These are phyloP conservation scores for Neofusicoccum parvum DNA, from an alignment of 2,329 filamentous ascomycete species.

Conservation along the genomic window DNA sequence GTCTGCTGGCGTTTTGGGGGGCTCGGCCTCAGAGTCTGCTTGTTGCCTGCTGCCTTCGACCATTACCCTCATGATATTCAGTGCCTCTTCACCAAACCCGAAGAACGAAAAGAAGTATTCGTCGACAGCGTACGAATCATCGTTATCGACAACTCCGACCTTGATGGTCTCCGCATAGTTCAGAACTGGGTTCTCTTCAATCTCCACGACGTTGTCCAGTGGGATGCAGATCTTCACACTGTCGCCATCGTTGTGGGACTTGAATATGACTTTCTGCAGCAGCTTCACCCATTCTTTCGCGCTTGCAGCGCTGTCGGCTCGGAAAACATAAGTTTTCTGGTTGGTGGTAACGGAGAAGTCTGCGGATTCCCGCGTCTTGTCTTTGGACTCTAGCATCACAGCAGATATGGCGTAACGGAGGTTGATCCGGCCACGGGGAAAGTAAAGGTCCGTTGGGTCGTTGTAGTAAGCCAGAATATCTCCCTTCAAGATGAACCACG, in stretches of 20 bases:
- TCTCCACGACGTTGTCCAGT: conserved; percentile 84
- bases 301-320: conserved; percentile 81
- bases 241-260: conserved; percentile 93
- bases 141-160: conserved; percentile 87
- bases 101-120: conserved; percentile 99
- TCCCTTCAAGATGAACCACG: conserved; percentile 91
- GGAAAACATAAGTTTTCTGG: conserved; percentile 81
- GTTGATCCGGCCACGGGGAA: conserved; percentile 88
- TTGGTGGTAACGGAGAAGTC: conserved; percentile 82
- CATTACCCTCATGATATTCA: conserved; percentile 73
- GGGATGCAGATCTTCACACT: conserved; percentile 95
- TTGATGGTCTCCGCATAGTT: conserved; percentile 94
- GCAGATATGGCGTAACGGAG: conserved; percentile 89
- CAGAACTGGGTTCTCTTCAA: conserved; percentile 88
- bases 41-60: conserved; percentile 62
- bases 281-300: conserved; percentile 97
- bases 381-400: conserved; percentile 68
- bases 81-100: conserved; percentile 78
- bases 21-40: conserved; percentile 21
- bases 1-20: conserved; percentile 4
- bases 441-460: conserved; percentile 83
- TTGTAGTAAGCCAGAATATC: conserved; percentile 90
- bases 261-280: conserved; percentile 91
- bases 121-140: conserved; percentile 92
- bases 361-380: conserved; percentile 69